These are phyloP conservation scores for Stephania yunnanensis DNA, from an alignment of 164 flowering plant species.

Conservation along the genomic window DNA sequence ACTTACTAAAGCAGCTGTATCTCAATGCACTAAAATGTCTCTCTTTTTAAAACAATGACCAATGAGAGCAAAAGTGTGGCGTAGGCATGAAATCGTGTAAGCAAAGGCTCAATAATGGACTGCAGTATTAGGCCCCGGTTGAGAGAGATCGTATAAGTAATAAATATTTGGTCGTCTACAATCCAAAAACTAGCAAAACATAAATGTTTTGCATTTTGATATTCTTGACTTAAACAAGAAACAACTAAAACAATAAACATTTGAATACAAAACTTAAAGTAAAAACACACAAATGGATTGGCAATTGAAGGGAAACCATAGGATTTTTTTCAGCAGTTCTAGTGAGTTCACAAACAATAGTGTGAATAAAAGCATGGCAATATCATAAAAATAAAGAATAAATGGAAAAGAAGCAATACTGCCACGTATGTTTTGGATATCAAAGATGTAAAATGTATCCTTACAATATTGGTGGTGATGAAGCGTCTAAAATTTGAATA, in stretches of 20 bases:
- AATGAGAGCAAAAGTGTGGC: not conserved
- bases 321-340: not conserved
- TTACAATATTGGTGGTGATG: constrained; percentile 70
- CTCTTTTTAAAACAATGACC: not conserved
- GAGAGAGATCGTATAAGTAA: not conserved
- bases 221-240: not conserved
- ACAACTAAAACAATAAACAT: not conserved
- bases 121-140: not conserved
- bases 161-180: not conserved
- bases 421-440: no score
- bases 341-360: not conserved
- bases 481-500: constrained; percentile 86
- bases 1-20: no score
- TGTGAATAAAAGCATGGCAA: not conserved
- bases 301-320: not conserved
- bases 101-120: not conserved
- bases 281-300: not conserved
- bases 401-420: no score
- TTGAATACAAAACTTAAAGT: not conserved
- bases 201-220: not conserved
- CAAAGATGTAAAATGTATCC: constrained; percentile 15
- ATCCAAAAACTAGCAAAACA: not conserved
- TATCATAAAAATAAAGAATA: not conserved
- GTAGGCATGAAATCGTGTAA: not conserved
- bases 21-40: not conserved